Base-by-base conservation (phyloP, 2,329 filamentous ascomycete species). In the Colletotrichum sp. region DNA sequence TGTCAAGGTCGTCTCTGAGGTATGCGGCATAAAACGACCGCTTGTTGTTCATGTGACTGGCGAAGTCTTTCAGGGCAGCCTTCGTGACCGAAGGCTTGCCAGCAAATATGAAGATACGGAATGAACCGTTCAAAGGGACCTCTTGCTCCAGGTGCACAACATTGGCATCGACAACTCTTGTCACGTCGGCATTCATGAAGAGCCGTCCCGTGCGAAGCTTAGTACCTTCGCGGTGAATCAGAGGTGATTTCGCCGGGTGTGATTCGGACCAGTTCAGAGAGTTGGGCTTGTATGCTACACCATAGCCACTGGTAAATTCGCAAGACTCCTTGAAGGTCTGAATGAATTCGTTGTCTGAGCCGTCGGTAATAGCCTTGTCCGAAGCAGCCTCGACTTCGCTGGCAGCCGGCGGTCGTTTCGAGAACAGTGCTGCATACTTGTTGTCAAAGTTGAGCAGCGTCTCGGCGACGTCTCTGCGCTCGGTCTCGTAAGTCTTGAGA, bases 231-330 rank as follows among this genome's bases (percentile, higher is more conserved):
- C 93, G 91, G 74, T 94, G 89, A 82, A 97, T 93, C 73, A 95
- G 86, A 13, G 89, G 85, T 22, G 94, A 95, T 80, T 94, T 89
- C 16, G 93, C 94, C 1, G 92, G 88, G 84, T 98, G 96, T 5
- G 87, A 87, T 1, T 91, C 84, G 12, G 93, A 94, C 95, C 95
- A 98, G 86, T 98, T 98, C 85, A 98, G 89, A 34, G 91, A 85
- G 85, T 98, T 98, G 70, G 94, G 89, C 78, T 93, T 90, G 87
- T 98, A 98, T 34, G 93, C 93, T 27, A 98, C 95, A 76, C 96
- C 96, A 83, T 98, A 98, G 74, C 96, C 96, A 78, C 94, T 96
- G 13, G 96, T 98, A 84, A 98, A 98, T 81, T 97, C 95, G 87
- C 96, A 98, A 34, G 93, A 92, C 73, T 95, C 94, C 84, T 98